Evolutionary conservation across 345 rosid genomes (phyloP), one percentile per base, ranked within the genome.

Genomic region (Syzygium aromaticum): DNA sequence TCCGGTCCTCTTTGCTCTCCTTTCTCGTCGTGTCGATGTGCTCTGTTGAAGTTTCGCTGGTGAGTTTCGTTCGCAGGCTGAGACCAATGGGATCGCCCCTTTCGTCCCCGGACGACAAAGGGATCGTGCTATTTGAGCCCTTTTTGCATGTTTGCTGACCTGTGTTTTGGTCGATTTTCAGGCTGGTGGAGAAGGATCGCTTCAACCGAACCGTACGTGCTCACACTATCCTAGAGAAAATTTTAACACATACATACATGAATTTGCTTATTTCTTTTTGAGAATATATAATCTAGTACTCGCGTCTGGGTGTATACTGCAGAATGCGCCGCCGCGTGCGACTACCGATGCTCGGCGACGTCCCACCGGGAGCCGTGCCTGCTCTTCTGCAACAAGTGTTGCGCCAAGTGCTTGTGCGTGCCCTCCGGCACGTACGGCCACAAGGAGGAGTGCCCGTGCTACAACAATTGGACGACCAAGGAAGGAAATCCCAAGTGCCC

Each of bases 391-490:
- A 84, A 87, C 67, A 84, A 84, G 89, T 87, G 86, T 22, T 84
- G 89, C 63, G 28, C 38, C 8, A n/a, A 63, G 57, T 84, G 89
- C 67, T 21, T 64, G 8, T 84, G 89, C 84, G 86, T 87, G 25
- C 89, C 38, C 23, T 87, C 89, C 38, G 86, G 88, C 21, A 87
- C 86, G 3, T 52, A 87, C n/a, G 88, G 88, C 11, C 83, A 87
- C 83, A 57, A 38, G 33, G 84, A 87, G 64, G 88, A 87, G 83
- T 87, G 88, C 84, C 86, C 88, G 7, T 87, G 88, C 88, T 87
- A 87, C 86, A n/a, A 87, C 61, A 84, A 87, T 61, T 59, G 86
- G 88, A 87, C 63, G 86, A 87, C 88, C 22, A 14, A 87, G 27
- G 86, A 84, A 16, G 88, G 88, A 61, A 25, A 9, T 1, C 88